Percentiles rank a stretch among this genome's conserved stretches.
These are phyloP conservation scores for Seminavis robusta DNA, from an alignment of 108 stramenopile genomes.

Conservation along the genomic window DNA sequence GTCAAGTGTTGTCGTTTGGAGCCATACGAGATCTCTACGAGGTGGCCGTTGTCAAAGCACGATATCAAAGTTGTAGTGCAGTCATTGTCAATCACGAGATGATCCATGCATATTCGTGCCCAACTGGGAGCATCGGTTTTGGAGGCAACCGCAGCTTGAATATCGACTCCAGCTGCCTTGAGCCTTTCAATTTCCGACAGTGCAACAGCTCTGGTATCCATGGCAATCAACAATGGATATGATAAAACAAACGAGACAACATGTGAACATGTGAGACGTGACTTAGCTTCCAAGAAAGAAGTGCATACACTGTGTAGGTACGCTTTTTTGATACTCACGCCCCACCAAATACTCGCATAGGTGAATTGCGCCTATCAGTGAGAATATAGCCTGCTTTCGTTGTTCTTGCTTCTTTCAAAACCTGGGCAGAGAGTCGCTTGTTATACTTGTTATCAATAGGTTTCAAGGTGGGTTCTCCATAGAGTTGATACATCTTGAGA, in stretches of 20 bases:
- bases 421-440: conserved; percentile 9
- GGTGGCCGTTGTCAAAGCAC: conserved; percentile 39
- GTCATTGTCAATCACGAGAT: conserved; percentile 30
- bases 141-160: conserved; percentile 69
- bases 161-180: conserved; percentile 23
- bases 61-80: conserved; percentile 27
- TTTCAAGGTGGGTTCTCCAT: conserved; percentile 22
- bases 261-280: neutral
- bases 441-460: conserved; percentile 3
- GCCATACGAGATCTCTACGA: conserved; percentile 51
- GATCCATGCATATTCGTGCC: conserved; percentile 64
- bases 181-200: conserved; percentile 55
- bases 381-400: conserved; percentile 20
- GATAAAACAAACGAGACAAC: neutral
- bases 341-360: conserved; percentile 45
- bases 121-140: conserved; percentile 73
- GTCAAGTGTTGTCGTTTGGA: conserved; percentile 67
- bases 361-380: conserved; percentile 12
- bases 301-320: neutral
- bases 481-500: conserved; percentile 38
- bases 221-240: neutral
- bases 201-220: conserved; percentile 28
- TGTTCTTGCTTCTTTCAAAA: conserved; percentile 11
- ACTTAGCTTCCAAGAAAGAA: neutral
- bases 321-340: conserved; percentile 29